Conservation (phyloP, 2,329 filamentous ascomycete genomes). For the Aspergillus thermomutatus region DNA sequence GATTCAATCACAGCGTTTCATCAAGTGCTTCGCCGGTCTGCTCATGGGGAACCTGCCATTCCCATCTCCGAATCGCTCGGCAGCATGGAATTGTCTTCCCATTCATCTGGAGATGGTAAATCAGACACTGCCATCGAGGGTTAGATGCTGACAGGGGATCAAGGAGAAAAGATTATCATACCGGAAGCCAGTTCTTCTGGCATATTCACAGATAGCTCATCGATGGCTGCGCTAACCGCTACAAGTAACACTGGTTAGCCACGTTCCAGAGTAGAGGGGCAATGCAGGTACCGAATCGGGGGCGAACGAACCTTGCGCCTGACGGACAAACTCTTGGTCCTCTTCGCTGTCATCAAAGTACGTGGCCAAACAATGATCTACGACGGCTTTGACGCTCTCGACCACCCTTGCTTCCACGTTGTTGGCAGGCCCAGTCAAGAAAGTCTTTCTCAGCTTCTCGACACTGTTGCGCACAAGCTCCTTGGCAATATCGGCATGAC, state of each 20-base stretch:
- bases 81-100: constrained; percentile 41
- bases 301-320: constrained; percentile 32
- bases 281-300: neutral
- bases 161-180: constrained; percentile 25
- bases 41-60: constrained; percentile 34
- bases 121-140: constrained; percentile 34
- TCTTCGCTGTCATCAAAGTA: constrained; percentile 38
- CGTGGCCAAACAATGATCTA: constrained; percentile 35
- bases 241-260: neutral
- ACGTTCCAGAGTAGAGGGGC: constrained; percentile 1
- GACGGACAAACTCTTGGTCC: constrained; percentile 30
- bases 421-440: constrained; percentile 22
- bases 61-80: constrained; percentile 42
- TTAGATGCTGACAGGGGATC: constrained; percentile 19
- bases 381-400: constrained; percentile 35
- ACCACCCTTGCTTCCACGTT: constrained; percentile 35
- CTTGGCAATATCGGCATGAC: constrained; percentile 28
- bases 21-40: neutral
- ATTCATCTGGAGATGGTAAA: constrained; percentile 38
- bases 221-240: constrained; percentile 32
- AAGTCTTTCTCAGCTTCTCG: constrained; percentile 31
- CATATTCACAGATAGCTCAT: constrained; percentile 35
- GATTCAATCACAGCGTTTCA: constrained; percentile 15
- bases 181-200: constrained; percentile 40
- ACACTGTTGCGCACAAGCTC: constrained; percentile 31